These are phyloP conservation scores for Beauveria medogensis DNA, from an alignment of 2,329 filamentous ascomycete genomes.

Conservation along the genomic window DNA sequence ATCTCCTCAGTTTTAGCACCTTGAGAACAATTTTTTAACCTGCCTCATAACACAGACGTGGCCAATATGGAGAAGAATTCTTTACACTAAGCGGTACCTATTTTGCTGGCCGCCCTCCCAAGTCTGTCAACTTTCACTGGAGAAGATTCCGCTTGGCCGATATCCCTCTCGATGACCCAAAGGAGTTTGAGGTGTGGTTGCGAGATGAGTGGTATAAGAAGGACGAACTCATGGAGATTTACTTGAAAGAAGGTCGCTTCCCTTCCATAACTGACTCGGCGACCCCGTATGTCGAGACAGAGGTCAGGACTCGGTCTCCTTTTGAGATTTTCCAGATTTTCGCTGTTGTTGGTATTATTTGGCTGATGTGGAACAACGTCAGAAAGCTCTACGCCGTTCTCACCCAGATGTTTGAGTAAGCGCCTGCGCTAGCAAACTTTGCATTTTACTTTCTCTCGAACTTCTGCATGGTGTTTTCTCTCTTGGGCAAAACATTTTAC, in stretches of 20 bases:
- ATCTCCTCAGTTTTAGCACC: too few species aligned
- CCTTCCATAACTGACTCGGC: constrained; percentile 55
- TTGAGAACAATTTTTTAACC: not conserved
- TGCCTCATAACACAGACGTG: constrained; percentile 45
- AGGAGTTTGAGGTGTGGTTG: constrained; percentile 78
- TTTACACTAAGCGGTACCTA: constrained; percentile 84
- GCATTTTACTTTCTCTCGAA: not conserved
- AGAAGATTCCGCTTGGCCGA: constrained; percentile 71
- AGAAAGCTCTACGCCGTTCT: constrained; percentile 17
- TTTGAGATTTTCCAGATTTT: constrained; percentile 51
- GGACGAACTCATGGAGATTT: constrained; percentile 79
- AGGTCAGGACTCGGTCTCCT: constrained; percentile 44
- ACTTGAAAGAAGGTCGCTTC: constrained; percentile 68
- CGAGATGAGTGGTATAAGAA: constrained; percentile 86
- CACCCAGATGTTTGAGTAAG: constrained; percentile 2
- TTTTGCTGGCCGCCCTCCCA: constrained; percentile 79
- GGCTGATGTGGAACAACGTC: constrained; percentile 33
- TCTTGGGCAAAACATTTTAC: not conserved
- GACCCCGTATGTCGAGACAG: constrained; percentile 46
- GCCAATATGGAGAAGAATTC: constrained; percentile 80
- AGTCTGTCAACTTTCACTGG: constrained; percentile 96
- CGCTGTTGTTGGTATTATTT: constrained; percentile 37
- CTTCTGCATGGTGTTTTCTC: not conserved
- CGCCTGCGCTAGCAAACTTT: not conserved
- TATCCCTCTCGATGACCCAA: constrained; percentile 69